phyloP scores from a whole-genome alignment of 345 rosid genomes.

The Melaleuca quinquenervia region DNA sequence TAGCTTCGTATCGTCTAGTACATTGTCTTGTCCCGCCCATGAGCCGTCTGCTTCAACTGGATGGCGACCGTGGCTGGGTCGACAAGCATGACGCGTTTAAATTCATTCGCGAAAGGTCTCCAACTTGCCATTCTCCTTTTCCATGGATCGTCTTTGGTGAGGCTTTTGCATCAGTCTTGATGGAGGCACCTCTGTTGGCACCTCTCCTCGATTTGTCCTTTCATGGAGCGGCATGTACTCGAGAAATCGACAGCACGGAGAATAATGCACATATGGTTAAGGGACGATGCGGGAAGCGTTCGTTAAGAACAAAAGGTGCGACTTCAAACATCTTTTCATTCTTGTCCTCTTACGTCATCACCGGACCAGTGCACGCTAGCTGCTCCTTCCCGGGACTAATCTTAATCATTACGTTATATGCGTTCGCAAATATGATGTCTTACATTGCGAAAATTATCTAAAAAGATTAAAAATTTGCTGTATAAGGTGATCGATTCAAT shows the following conservation, averaged over 20 bases:
- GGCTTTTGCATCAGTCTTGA: background rate
- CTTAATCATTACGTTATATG: background rate
- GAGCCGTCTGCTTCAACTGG: background rate
- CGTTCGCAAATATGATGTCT: background rate
- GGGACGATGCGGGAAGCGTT: background rate
- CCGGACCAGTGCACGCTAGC: background rate
- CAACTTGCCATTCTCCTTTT: background rate
- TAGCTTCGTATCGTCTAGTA: background rate
- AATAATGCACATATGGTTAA: background rate
- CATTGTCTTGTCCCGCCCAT: background rate
- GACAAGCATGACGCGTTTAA: background rate
- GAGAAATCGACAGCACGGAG: background rate
- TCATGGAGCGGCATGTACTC: background rate
- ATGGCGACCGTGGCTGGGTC: background rate
- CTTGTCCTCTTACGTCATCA: background rate
- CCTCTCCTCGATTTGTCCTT: background rate
- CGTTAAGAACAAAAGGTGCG: background rate
- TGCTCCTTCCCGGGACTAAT: background rate
- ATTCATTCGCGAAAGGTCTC: too few relatives aligned
- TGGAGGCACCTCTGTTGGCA: background rate
- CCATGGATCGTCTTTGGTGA: background rate
- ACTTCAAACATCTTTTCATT: background rate
- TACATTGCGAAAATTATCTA: background rate
- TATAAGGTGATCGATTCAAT: accelerated
- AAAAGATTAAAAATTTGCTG: background rate